These are phyloP conservation scores for Platanthera zijinensis DNA, from an alignment of 106 monocot species.

Conservation along the genomic window DNA sequence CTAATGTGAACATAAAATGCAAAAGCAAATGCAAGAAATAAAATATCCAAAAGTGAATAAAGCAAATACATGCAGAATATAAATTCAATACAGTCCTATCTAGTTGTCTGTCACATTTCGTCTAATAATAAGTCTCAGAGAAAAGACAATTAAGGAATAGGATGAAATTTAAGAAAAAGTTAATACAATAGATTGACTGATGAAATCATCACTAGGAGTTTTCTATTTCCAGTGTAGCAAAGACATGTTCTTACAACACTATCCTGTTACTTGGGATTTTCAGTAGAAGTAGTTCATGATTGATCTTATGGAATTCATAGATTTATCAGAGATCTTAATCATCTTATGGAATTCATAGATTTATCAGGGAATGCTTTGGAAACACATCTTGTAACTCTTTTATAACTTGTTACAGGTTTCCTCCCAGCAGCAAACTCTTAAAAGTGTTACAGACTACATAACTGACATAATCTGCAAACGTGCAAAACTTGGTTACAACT, in stretches of 20 bases:
- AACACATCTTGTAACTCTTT: not conserved
- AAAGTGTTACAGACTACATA: slow-evolving; percentile 88
- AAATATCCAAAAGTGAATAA: too few species aligned
- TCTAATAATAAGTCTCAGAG: not conserved
- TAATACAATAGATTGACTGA: not conserved
- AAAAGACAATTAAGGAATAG: not conserved
- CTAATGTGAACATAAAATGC: too few species aligned
- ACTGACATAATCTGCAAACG: slow-evolving; percentile 94
- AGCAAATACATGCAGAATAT: too few species aligned
- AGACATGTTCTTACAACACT: not conserved
- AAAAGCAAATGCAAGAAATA: too few species aligned
- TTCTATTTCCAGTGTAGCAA: not conserved
- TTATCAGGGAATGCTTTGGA: not conserved
- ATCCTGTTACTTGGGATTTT: not conserved
- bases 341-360: not conserved
- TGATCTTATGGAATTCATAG: not conserved
- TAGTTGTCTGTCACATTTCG: too few species aligned
- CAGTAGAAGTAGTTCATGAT: not conserved
- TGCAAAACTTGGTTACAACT: slow-evolving; percentile 79
- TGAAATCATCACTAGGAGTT: not conserved
- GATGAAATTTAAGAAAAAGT: not conserved
- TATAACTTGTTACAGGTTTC: slow-evolving; percentile 57
- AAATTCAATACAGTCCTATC: too few species aligned
- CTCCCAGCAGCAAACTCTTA: slow-evolving; percentile 76
- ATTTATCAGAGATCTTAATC: not conserved